phyloP scores from a whole-genome alignment of 129 eudicot species.

The Cynara cardunculus region DNA sequence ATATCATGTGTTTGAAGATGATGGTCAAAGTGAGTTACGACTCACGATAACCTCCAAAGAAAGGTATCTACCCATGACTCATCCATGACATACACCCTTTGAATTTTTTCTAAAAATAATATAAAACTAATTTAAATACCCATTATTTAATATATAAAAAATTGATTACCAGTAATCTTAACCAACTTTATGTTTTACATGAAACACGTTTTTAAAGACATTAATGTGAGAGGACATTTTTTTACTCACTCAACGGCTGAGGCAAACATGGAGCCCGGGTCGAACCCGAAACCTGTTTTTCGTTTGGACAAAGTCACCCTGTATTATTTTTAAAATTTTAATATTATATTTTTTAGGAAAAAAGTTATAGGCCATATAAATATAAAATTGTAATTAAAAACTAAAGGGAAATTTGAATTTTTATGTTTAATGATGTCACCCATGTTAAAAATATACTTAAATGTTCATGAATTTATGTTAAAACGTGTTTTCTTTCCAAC shows the following conservation, averaged over 20 bases:
- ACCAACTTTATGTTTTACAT: too few species aligned
- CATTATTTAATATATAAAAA: too few species aligned
- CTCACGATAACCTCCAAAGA: background rate
- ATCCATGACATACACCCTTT: background rate
- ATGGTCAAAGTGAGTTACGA: background rate
- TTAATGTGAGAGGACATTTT: too few species aligned
- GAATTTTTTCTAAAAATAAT: background rate
- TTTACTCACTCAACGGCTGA: too few species aligned
- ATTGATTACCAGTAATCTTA: too few species aligned
- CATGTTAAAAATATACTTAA: background rate
- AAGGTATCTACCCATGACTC: background rate
- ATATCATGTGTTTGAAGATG: background rate
- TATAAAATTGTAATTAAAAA: background rate
- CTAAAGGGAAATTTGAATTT: background rate
- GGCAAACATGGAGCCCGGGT: too few species aligned
- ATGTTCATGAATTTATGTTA: background rate
- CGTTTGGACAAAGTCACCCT: too few species aligned
- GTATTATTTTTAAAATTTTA: background rate
- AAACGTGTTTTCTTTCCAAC: background rate
- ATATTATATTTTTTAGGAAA: background rate
- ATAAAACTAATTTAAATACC: too few species aligned
- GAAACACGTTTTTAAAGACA: too few species aligned
- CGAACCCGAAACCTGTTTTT: too few species aligned
- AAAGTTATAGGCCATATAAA: background rate
- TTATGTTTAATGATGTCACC: background rate